Evolutionary conservation across 1,284 basidiomycete species (phyloP).

Genomic region (Cryptococcus sp.): DNA sequence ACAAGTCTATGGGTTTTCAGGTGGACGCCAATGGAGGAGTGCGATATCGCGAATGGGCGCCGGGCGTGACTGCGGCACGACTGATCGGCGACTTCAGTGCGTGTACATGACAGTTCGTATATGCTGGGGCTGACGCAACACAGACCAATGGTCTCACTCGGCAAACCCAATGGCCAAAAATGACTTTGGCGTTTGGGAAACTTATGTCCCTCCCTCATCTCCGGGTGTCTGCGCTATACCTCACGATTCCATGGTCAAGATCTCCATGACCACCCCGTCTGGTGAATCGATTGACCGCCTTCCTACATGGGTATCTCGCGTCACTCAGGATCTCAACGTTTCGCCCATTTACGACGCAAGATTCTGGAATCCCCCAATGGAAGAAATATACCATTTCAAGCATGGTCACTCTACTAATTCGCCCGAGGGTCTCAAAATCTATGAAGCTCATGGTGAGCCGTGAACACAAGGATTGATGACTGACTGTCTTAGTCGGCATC

Average conservation of each 20-base stretch:
- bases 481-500: constrained; percentile 73
- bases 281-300: constrained; percentile 85
- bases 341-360: constrained; percentile 93
- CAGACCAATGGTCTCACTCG: constrained; percentile 83
- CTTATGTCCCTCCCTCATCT: constrained; percentile 70
- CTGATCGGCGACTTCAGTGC: constrained; percentile 96
- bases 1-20: constrained; percentile 81
- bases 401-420: constrained; percentile 55
- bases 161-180: constrained; percentile 84
- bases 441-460: constrained; percentile 78
- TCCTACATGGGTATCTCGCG: constrained; percentile 91
- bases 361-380: constrained; percentile 92
- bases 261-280: constrained; percentile 76
- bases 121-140: not conserved
- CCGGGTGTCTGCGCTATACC: constrained; percentile 79
- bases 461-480: not conserved
- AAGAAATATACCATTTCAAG: constrained; percentile 78
- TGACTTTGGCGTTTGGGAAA: constrained; percentile 91
- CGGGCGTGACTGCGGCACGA: constrained; percentile 76
- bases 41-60: constrained; percentile 93
- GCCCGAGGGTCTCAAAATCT: constrained; percentile 72
- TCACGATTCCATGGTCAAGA: constrained; percentile 94
- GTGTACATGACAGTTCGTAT: constrained; percentile 46
- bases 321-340: constrained; percentile 86
- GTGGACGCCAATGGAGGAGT: constrained; percentile 70